phyloP scores from a whole-genome alignment of 345 rosid species.

The Salix arbutifolia region DNA sequence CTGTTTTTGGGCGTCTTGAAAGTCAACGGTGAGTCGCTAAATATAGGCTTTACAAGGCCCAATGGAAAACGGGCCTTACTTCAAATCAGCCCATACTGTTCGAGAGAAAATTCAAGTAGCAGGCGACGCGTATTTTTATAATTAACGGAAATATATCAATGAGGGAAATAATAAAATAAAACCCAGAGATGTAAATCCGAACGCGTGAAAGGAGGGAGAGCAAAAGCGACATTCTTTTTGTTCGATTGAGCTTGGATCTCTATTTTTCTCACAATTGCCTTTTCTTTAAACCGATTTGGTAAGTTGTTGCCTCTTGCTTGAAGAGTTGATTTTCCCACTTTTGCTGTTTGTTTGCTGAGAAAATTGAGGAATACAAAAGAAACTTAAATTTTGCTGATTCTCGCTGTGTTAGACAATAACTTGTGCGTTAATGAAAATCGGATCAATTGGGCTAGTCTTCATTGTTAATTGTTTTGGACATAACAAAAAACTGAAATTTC shows the following conservation, averaged over 20 bases:
- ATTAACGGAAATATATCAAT: background rate
- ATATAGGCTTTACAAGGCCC: background rate
- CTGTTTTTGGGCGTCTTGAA: too few relatives aligned
- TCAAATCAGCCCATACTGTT: background rate
- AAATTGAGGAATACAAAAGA: background rate
- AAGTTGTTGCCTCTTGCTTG: background rate
- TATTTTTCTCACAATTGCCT: background rate
- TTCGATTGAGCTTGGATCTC: background rate
- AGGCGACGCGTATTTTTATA: background rate
- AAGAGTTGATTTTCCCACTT: background rate
- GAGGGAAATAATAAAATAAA: background rate
- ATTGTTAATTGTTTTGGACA: background rate
- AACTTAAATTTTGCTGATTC: background rate
- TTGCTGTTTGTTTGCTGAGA: background rate
- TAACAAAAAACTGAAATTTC: background rate
- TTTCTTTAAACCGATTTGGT: conserved; percentile 1
- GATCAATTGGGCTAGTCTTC: background rate
- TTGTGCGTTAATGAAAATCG: background rate
- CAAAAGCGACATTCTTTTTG: background rate
- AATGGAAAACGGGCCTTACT: background rate
- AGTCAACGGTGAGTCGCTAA: background rate
- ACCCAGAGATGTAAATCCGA: background rate
- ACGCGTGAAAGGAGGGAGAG: background rate
- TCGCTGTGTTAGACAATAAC: background rate
- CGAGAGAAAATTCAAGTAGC: background rate